Percentiles rank a stretch among this genome's conserved stretches.
phyloP scores from a whole-genome alignment of 768 basidiomycete genomes.

The Mycena amicta region DNA sequence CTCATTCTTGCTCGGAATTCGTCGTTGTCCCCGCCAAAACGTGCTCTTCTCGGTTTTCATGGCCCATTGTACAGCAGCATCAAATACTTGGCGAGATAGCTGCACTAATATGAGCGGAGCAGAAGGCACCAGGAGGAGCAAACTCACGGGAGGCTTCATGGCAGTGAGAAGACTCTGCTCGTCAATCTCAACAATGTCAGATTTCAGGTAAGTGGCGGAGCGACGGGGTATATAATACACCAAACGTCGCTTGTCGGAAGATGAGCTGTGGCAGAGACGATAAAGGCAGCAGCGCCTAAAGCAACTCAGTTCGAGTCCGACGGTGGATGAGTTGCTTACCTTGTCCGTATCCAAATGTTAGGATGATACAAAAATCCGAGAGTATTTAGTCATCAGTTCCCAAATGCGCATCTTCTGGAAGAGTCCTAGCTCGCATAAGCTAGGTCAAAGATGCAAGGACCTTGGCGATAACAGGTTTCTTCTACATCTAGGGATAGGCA shows the following conservation, averaged over 20 bases:
- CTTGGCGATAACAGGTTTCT: constrained; percentile 88
- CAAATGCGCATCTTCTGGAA: constrained; percentile 96
- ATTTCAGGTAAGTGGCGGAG: constrained; percentile 83
- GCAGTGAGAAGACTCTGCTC: constrained; percentile 75
- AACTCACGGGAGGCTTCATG: constrained; percentile 76
- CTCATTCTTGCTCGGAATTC: constrained; percentile 53
- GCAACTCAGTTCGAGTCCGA: constrained; percentile 4
- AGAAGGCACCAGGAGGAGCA: neutral
- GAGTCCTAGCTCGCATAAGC: constrained; percentile 85
- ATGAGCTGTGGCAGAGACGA: constrained; percentile 82
- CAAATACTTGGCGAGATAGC: constrained; percentile 75
- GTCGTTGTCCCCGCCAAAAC: constrained; percentile 72
- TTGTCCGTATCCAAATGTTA: constrained; percentile 93
- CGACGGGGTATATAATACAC: constrained; percentile 95
- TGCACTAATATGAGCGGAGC: constrained; percentile 21
- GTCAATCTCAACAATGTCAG: constrained; percentile 75
- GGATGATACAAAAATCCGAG: constrained; percentile 94
- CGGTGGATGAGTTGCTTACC: constrained; percentile 45
- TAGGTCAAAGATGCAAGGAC: constrained; percentile 87
- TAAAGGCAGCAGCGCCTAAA: constrained; percentile 83
- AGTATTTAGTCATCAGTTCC: constrained; percentile 90
- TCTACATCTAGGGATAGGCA: constrained; percentile 71
- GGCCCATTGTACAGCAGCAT: constrained; percentile 87
- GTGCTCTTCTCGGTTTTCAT: constrained; percentile 77
- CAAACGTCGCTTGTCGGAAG: constrained; percentile 89